Percentiles rank a stretch among this genome's conserved stretches.
Evolutionary conservation across 2,329 filamentous ascomycete genomes (phyloP).

Genomic region (Pseudogymnoascus sp.): DNA sequence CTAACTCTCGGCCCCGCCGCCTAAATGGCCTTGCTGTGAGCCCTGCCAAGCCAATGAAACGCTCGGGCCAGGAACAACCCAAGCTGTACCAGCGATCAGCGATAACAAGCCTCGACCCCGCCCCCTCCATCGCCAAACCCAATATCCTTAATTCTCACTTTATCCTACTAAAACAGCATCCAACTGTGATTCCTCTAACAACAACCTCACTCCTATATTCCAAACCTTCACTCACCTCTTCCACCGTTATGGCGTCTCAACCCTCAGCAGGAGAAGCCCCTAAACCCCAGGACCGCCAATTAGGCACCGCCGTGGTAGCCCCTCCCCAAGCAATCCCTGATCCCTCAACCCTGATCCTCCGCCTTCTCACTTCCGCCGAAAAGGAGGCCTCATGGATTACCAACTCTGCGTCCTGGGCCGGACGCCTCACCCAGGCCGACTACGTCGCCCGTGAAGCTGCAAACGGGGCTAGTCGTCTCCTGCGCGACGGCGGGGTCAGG

Average conservation of each 20-base stretch:
- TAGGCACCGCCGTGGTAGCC: background rate
- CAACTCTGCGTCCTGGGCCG: background rate
- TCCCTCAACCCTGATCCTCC: background rate
- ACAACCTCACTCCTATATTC: background rate
- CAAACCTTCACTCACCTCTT: background rate
- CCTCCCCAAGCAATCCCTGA: background rate
- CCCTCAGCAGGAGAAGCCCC: background rate
- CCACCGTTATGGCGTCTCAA: background rate
- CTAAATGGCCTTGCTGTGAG: background rate
- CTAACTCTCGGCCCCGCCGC: background rate
- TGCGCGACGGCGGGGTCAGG: background rate
- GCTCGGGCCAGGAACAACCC: background rate
- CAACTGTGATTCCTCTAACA: background rate
- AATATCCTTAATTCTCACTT: background rate
- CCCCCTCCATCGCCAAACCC: background rate
- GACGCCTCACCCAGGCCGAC: background rate
- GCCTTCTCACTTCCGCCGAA: background rate
- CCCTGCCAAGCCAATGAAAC: background rate
- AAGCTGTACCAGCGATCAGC: background rate
- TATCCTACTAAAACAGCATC: background rate
- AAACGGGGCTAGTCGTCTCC: background rate
- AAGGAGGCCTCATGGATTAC: background rate
- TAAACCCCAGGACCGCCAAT: background rate
- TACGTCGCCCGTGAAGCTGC: background rate
- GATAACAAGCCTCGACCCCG: conserved; percentile 4